Percentiles rank a stretch among this genome's conserved stretches.
phyloP scores from a whole-genome alignment of 805 yeast genomes.

The Cyberlindnera bimundalis region DNA sequence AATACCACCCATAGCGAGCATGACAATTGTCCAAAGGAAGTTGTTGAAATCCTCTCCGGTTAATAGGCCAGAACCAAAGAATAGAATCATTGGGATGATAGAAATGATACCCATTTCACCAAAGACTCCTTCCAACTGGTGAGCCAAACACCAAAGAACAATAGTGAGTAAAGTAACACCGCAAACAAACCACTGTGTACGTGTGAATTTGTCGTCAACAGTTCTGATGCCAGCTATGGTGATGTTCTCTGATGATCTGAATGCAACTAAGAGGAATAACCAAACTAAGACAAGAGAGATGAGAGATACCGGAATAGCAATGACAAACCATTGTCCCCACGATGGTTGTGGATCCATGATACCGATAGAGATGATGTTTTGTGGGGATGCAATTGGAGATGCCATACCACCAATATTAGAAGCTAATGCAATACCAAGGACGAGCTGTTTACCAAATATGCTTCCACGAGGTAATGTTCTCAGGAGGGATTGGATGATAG shows the following conservation, averaged over 20 bases:
- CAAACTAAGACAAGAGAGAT: conserved; percentile 66
- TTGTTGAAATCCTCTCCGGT: conserved; percentile 91
- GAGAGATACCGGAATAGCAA: conserved; percentile 76
- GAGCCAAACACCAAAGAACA: conserved; percentile 84
- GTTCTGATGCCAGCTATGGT: conserved; percentile 44
- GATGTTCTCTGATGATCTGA: conserved; percentile 49
- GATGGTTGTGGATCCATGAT: conserved; percentile 79
- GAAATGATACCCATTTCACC: conserved; percentile 99
- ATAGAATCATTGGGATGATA: conserved; percentile 80
- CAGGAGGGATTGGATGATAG: conserved; percentile 86
- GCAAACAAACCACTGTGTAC: conserved; percentile 72
- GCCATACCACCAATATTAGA: conserved; percentile 96
- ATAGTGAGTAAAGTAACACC: conserved; percentile 70
- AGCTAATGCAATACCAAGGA: conserved; percentile 89
- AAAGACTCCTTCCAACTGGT: conserved; percentile 62
- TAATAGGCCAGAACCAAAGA: conserved; percentile 86
- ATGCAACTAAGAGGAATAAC: conserved; percentile 64
- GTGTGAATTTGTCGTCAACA: conserved; percentile 64
- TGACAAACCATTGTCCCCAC: conserved; percentile 93
- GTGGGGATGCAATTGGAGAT: conserved; percentile 96
- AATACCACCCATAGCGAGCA: conserved; percentile 96
- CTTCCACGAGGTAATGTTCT: conserved; percentile 79
- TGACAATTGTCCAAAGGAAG: conserved; percentile 94
- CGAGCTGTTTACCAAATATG: conserved; percentile 75
- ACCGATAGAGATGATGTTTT: conserved; percentile 86